A percentile compares a stretch with the other conserved stretches of the same genome.
Conservation (phyloP, 331 rosid species). For the Stylosanthes scabra region DNA sequence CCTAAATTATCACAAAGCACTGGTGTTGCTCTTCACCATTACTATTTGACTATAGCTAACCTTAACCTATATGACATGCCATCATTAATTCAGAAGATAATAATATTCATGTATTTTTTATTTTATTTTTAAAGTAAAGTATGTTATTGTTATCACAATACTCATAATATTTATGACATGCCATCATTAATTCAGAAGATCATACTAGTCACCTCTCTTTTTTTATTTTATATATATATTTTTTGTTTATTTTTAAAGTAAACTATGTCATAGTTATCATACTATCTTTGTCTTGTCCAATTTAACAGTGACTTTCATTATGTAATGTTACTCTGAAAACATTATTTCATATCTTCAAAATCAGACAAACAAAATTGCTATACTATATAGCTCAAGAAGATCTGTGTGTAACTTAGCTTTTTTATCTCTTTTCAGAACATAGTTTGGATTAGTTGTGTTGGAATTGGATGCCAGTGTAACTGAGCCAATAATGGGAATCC, state of each 20-base stretch:
- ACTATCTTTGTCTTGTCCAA: background rate
- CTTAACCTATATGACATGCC: slow-evolving; percentile 10
- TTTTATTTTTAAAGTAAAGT: background rate
- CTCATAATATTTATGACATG: slow-evolving; percentile 11
- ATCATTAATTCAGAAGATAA: background rate
- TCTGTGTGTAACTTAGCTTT: slow-evolving; percentile 6
- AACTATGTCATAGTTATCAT: background rate
- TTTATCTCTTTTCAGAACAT: slow-evolving; percentile 30
- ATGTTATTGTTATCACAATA: background rate
- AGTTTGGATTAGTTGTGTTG: slow-evolving; percentile 34
- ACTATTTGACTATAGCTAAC: background rate
- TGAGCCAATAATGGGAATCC: slow-evolving; percentile 42
- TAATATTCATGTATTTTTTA: background rate
- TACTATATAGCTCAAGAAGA: slow-evolving; percentile 10
- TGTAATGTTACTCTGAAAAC: slow-evolving; percentile 1
- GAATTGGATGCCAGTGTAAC: slow-evolving; percentile 36
- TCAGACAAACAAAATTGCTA: slow-evolving; percentile 1
- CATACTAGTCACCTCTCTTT: background rate
- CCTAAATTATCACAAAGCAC: slow-evolving; percentile 9
- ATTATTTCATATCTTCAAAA: slow-evolving; percentile 6
- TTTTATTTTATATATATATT: background rate
- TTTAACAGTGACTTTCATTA: background rate
- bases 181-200: background rate
- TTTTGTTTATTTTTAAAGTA: background rate
- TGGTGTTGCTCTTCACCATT: slow-evolving; percentile 17